A percentile compares a stretch with the other conserved stretches of the same genome.
Evolutionary conservation across 371 early-diverging fungal genomes (phyloP).

Genomic region (Funneliformis caledonium): DNA sequence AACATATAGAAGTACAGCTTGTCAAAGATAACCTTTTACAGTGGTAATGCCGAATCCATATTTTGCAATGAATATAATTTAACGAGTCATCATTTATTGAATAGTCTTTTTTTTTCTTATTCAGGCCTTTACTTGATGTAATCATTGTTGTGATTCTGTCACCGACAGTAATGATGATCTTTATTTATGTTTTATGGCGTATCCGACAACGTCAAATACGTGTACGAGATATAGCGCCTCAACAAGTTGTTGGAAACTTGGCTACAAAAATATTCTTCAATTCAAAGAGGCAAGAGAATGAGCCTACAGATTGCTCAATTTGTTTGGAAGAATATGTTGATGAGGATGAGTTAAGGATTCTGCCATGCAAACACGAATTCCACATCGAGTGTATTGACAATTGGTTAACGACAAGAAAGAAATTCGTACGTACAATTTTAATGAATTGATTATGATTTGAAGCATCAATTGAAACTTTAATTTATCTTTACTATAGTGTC

Average conservation of each 20-base stretch:
- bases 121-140: slow-evolving; percentile 71
- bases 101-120: slow-evolving; percentile 10
- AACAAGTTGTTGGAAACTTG: slow-evolving; percentile 64
- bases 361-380: slow-evolving; percentile 92
- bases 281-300: slow-evolving; percentile 62
- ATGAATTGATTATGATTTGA: background rate
- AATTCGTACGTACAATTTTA: slow-evolving; percentile 60
- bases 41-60: slow-evolving; percentile 38
- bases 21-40: slow-evolving; percentile 47
- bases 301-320: slow-evolving; percentile 86
- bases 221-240: slow-evolving; percentile 67
- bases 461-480: background rate
- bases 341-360: slow-evolving; percentile 74
- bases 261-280: slow-evolving; percentile 61
- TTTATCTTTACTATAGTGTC: slow-evolving; percentile 57
- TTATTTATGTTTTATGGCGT: slow-evolving; percentile 70
- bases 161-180: slow-evolving; percentile 69
- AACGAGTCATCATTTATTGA: background rate
- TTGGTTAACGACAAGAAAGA: slow-evolving; percentile 83
- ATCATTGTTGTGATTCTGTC: slow-evolving; percentile 71
- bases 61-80: background rate
- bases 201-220: slow-evolving; percentile 65
- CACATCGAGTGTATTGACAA: slow-evolving; percentile 90
- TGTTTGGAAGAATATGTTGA: slow-evolving; percentile 90
- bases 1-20: slow-evolving; percentile 53